These are phyloP conservation scores for Plasmodium relictum DNA, from an alignment of 169 alveolate species.

Conservation along the genomic window DNA sequence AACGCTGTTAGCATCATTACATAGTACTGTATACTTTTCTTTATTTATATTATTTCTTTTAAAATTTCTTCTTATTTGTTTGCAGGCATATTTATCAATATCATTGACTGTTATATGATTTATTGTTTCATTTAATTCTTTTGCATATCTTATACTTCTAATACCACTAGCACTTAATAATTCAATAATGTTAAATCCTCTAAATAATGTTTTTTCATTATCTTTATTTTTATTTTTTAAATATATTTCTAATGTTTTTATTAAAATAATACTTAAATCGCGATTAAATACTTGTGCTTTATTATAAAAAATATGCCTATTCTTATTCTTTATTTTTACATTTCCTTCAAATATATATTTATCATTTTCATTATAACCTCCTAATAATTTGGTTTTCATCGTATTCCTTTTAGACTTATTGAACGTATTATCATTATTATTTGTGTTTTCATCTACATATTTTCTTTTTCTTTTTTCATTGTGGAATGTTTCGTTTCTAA, in stretches of 20 bases:
- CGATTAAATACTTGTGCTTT: constrained; percentile 96
- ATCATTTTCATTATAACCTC: constrained; percentile 19
- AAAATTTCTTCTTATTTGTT: constrained; percentile 78
- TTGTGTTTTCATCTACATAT: neutral
- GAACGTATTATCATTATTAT: neutral
- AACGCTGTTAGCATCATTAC: constrained; percentile 85
- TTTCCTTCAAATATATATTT: constrained; percentile 85
- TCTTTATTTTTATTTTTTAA: constrained; percentile 79
- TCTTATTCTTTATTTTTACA: constrained; percentile 82
- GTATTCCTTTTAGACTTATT: constrained; percentile 6
- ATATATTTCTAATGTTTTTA: constrained; percentile 85
- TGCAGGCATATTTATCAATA: constrained; percentile 87
- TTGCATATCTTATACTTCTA: constrained; percentile 91
- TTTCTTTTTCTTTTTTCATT: constrained; percentile 31
- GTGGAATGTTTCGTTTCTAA: neutral
- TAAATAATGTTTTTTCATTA: constrained; percentile 66
- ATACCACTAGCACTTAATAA: constrained; percentile 88
- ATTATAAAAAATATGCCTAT: constrained; percentile 88
- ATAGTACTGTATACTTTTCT: constrained; percentile 79
- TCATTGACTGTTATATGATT: constrained; percentile 90
- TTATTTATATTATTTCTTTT: constrained; percentile 76
- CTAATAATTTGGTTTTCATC: neutral
- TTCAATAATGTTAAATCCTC: constrained; percentile 85
- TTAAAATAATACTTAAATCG: constrained; percentile 91
- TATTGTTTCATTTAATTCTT: constrained; percentile 90